Conservation (phyloP, 495 filamentous ascomycete species). For the Mytilinidion resinicola region DNA sequence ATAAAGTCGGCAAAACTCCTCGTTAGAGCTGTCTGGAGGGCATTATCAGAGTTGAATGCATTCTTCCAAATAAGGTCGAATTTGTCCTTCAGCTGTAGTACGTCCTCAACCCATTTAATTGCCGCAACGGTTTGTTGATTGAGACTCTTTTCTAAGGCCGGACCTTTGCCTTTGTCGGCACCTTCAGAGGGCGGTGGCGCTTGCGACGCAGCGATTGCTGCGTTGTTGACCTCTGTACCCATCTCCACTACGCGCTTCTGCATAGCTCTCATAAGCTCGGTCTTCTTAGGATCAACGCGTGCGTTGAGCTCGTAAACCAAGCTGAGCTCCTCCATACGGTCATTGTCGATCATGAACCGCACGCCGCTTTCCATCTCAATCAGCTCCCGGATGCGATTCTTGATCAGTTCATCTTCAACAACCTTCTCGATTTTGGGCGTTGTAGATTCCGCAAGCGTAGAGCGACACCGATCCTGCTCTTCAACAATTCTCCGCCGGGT, state of each 20-base stretch:
- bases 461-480: slow-evolving; percentile 73
- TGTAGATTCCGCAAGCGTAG: slow-evolving; percentile 65
- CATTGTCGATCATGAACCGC: slow-evolving; percentile 84
- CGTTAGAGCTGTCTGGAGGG: slow-evolving; percentile 72
- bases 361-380: slow-evolving; percentile 82
- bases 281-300: slow-evolving; percentile 71
- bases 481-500: slow-evolving; percentile 66
- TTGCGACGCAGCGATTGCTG: slow-evolving; percentile 42
- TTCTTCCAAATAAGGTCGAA: slow-evolving; percentile 70
- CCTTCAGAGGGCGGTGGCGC: slow-evolving; percentile 19
- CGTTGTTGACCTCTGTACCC: slow-evolving; percentile 73
- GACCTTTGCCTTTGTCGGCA: slow-evolving; percentile 29
- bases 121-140: slow-evolving; percentile 71
- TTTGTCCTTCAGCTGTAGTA: slow-evolving; percentile 80
- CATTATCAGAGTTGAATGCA: slow-evolving; percentile 68
- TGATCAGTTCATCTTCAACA: slow-evolving; percentile 74
- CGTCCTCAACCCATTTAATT: slow-evolving; percentile 92
- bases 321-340: slow-evolving; percentile 65
- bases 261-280: slow-evolving; percentile 60
- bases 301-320: slow-evolving; percentile 73
- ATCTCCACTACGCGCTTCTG: slow-evolving; percentile 71
- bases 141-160: slow-evolving; percentile 34
- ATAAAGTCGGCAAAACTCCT: slow-evolving; percentile 86
- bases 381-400: slow-evolving; percentile 68
- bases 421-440: slow-evolving; percentile 67